Evolutionary conservation across 2,329 filamentous ascomycete genomes (phyloP), one percentile per base, ranked within the genome.

Genomic region (Botryotinia convoluta): DNA sequence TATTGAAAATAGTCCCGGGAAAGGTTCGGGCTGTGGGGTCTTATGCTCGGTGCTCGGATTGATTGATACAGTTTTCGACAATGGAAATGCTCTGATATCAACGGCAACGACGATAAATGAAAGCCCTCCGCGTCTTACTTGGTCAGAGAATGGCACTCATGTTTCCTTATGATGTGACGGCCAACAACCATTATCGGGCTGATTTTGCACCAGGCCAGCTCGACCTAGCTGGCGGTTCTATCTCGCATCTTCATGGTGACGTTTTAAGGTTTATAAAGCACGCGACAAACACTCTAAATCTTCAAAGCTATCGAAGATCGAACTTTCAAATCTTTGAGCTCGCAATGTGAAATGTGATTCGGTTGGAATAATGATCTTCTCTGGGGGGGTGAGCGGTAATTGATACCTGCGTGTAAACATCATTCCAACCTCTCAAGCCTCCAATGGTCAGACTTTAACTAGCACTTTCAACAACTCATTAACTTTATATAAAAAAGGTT

Each of bases 61-160:
- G 48, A 54, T 57, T 29, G n/a, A 57, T 57, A 14, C n/a, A 57
- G 51, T 29, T 57, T 29, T 29, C n/a, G 14, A 8, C 14, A 29
- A 29, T 8, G 51, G 14, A 32, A 9, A 29, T 57, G 14, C n/a
- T 32, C 4, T 57, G n/a, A 29, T 29, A 57, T 29, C 51, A 29
- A 29, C n/a, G 48, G 48, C n/a, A 64, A 32, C 62, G 42, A 26
- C 39, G 42, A 45, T 10, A 64, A 44, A 44, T 7, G 61, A 37
- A 68, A 68, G 59, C 80, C 81, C 80, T 83, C 81, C 77, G 80
- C 83, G 81, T 81, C 81, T 83, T 79, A 82, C 81, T 83, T 82
- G 82, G 81, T 79, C 80, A 83, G 80, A 83, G 82, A 81, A 82
- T 82, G 80, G 80, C 81, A 82, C 81, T 83, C 81, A 83, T 82